phyloP scores from a whole-genome alignment of 176 grass and related monocot genomes.

The Oropetium thomaeum region DNA sequence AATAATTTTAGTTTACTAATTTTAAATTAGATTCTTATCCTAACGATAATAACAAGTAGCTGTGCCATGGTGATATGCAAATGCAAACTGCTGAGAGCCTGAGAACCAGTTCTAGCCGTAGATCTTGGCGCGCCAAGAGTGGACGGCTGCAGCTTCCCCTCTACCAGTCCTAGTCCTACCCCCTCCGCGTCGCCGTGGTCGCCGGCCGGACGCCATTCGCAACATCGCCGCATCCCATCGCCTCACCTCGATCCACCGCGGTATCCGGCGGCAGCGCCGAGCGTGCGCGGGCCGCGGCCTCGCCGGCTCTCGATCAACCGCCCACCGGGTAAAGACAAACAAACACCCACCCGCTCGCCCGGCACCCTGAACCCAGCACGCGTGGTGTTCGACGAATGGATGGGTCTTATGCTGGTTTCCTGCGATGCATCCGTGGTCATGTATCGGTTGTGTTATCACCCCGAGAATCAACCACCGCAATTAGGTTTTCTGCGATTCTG shows the following conservation, averaged over 20 bases:
- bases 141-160: not conserved
- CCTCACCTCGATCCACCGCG: not conserved
- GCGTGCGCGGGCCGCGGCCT: not conserved
- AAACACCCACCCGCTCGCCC: not conserved
- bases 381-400: not conserved
- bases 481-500: not conserved
- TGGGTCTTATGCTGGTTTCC: not conserved
- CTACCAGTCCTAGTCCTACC: not conserved
- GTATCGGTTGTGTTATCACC: not conserved
- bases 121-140: not conserved
- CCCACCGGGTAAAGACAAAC: not conserved
- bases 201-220: not conserved
- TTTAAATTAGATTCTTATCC: no score
- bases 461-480: not conserved
- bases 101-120: not conserved
- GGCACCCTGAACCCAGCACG: not conserved
- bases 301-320: not conserved
- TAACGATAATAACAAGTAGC: no score
- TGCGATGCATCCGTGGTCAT: not conserved
- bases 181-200: not conserved
- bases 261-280: not conserved
- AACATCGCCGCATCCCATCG: not conserved
- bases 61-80: no score
- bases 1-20: no score
- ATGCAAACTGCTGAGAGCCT: no score